These are phyloP conservation scores for Podospora bellae-mahoneyi DNA, from an alignment of 495 filamentous ascomycete species.

Conservation along the genomic window DNA sequence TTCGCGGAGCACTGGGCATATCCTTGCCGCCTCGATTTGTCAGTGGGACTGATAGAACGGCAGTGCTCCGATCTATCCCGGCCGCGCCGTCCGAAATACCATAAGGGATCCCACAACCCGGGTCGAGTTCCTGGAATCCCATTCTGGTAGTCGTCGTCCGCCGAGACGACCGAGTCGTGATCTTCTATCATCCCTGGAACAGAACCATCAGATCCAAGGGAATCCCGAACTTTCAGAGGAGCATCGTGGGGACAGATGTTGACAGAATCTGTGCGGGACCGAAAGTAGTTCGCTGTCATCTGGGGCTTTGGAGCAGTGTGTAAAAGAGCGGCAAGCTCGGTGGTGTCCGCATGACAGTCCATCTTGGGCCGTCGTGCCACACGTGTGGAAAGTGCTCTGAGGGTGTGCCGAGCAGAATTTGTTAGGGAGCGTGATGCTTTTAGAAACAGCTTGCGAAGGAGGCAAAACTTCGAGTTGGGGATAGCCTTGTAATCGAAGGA, in stretches of 20 bases:
- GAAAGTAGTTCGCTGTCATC: neutral
- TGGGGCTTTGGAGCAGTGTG: neutral
- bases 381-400: neutral
- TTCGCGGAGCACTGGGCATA: conserved; percentile 1
- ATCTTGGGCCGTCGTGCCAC: neutral
- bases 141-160: conserved; percentile 27
- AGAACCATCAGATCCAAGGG: conserved; percentile 27
- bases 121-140: conserved; percentile 8
- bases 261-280: neutral
- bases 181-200: conserved; percentile 32
- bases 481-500: neutral
- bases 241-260: conserved; percentile 6
- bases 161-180: conserved; percentile 29
- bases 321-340: neutral
- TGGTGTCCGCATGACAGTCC: neutral
- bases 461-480: neutral
- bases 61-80: neutral
- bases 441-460: neutral
- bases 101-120: conserved; percentile 29
- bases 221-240: conserved; percentile 17
- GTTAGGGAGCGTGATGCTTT: neutral
- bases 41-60: neutral
- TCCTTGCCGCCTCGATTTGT: neutral
- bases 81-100: conserved; percentile 6
- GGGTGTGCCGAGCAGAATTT: neutral